Conservation (phyloP, 208 protist genomes). For the Lotmaria passim region DNA sequence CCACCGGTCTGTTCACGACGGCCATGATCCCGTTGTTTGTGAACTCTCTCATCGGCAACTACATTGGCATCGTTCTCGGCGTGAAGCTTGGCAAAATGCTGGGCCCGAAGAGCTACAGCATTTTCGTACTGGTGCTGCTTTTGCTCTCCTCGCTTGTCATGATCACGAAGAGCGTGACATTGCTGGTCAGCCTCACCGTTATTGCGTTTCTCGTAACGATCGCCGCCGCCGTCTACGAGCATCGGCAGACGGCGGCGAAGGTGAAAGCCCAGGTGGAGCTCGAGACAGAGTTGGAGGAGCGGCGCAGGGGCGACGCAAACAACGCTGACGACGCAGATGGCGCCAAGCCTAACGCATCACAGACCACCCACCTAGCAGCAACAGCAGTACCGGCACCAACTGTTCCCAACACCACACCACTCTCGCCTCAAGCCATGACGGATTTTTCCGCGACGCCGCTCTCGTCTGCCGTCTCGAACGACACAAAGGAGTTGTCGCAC, state of each 20-base stretch:
- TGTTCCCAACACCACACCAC: background rate
- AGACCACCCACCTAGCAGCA: too few relatives aligned
- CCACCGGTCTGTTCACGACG: constrained; percentile 23
- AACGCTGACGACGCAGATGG: background rate
- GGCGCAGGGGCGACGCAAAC: background rate
- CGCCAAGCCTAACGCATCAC: too few relatives aligned
- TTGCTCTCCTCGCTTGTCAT: constrained; percentile 46
- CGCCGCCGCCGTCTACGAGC: constrained; percentile 32
- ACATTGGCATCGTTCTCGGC: constrained; percentile 37
- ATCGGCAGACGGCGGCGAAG: constrained; percentile 20
- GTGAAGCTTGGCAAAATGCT: constrained; percentile 45
- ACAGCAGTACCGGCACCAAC: constrained; percentile 1
- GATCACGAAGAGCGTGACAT: constrained; percentile 30
- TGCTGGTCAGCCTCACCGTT: constrained; percentile 28
- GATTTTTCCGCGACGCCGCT: background rate
- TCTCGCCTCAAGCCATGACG: background rate
- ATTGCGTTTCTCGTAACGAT: constrained; percentile 21
- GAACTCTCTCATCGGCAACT: constrained; percentile 34
- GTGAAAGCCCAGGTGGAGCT: constrained; percentile 30
- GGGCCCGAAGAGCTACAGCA: constrained; percentile 41
- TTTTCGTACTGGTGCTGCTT: constrained; percentile 46
- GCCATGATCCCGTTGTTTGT: constrained; percentile 42
- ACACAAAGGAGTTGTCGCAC: background rate
- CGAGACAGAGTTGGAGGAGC: constrained; percentile 31
- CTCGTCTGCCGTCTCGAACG: background rate